Evolutionary conservation across 1,284 basidiomycete species (phyloP), one percentile per base, ranked within the genome.

Genomic region (Leccinum pallidistipes): DNA sequence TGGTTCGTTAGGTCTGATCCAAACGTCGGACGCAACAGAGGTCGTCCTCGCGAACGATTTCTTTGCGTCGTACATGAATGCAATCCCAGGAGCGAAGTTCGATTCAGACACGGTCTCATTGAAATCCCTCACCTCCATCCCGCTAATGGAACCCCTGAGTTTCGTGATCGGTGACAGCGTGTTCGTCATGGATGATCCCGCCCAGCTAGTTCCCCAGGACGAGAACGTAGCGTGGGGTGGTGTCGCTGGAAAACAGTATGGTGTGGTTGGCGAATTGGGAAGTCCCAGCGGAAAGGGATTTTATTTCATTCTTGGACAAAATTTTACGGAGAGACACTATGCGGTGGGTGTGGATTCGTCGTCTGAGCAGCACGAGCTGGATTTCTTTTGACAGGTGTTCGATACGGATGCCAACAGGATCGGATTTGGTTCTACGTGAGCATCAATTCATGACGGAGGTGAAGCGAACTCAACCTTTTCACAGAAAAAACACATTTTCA

Each of bases 241-340:
- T 1, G 45, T 31, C 5, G 0, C 65, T 16, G 45, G 24, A 7
- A 62, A 65, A 52, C 64, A 57, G 8, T 75, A 71, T 11, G 66
- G 71, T 24, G 43, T 64, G 2, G 43, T 72, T 16, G 18, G 10
- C 8, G 45, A 24, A 34, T 1, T 61, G 32, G 68, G 68, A 31
- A n/a, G 1, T 14, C 2, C 5, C n/a, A 71, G 65, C 12, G 57
- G 56, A 9, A 1, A 32, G 12, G 68, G 74, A 4, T 29, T 73
- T 0, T 69, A 67, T 49, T 75, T 72, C 56, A 51, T 63, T 9
- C 6, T 75, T 1, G 74, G 70, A 40, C 63, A 71, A 21, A 69
- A 60, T 34, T 74, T 75, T 56, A 64, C 75, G 61, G 66, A 75
- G 62, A 72, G 65, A n/a, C 73, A 63, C 38, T 72, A 75, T 62